Evolutionary conservation across 2,329 filamentous ascomycete species (phyloP).

Genomic region (Byssochlamys sp.): DNA sequence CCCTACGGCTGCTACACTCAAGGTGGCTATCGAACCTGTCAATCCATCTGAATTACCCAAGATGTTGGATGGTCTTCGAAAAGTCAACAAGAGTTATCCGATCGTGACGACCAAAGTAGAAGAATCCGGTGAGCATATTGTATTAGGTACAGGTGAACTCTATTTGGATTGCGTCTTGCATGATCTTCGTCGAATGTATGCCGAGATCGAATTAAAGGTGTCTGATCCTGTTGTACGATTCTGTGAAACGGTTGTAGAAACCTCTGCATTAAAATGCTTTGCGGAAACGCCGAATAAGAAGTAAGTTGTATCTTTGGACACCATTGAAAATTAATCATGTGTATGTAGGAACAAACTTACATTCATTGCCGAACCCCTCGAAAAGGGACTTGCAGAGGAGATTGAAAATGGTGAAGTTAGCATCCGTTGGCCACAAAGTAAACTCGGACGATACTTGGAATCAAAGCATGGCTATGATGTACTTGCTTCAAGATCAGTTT

Average conservation of each 20-base stretch:
- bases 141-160: slow-evolving; percentile 91
- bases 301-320: too few species aligned
- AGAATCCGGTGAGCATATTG: slow-evolving; percentile 90
- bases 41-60: slow-evolving; percentile 96
- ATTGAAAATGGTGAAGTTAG: slow-evolving; percentile 84
- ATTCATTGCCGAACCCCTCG: slow-evolving; percentile 92
- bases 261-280: slow-evolving; percentile 95
- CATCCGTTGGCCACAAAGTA: slow-evolving; percentile 84
- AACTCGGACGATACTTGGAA: slow-evolving; percentile 93
- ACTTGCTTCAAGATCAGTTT: slow-evolving; percentile 85
- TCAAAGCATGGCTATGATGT: slow-evolving; percentile 96
- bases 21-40: slow-evolving; percentile 93
- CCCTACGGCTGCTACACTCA: slow-evolving; percentile 95
- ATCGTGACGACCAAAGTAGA: slow-evolving; percentile 94
- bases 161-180: slow-evolving; percentile 99
- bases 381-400: slow-evolving; percentile 90
- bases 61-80: slow-evolving; percentile 92
- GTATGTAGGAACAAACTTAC: slow-evolving; percentile 98
- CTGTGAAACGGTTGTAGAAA: slow-evolving; percentile 95
- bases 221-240: slow-evolving; percentile 96
- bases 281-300: slow-evolving; percentile 97
- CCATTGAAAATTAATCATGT: too few species aligned
- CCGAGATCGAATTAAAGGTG: slow-evolving; percentile 98
- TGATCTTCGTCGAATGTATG: slow-evolving; percentile 80
- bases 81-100: slow-evolving; percentile 96